A percentile compares a stretch with the other conserved stretches of the same genome.
These are phyloP conservation scores for Hanseniaspora jakobsenii DNA, from an alignment of 805 yeast genomes.

Conservation along the genomic window DNA sequence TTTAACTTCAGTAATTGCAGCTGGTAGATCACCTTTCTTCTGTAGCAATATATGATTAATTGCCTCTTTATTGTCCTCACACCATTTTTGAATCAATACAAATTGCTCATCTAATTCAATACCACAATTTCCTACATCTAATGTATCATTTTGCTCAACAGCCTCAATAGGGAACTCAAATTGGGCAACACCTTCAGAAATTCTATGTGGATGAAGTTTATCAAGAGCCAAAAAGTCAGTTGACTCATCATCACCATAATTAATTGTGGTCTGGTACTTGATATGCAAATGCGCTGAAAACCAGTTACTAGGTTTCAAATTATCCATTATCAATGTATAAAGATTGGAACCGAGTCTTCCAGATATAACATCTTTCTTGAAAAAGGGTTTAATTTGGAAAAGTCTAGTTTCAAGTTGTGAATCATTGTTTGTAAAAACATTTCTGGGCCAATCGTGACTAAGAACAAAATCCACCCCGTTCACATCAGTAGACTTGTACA, in stretches of 20 bases:
- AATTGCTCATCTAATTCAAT: slow-evolving; percentile 9
- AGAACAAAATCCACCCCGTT: slow-evolving; percentile 43
- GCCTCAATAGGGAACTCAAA: slow-evolving; percentile 26
- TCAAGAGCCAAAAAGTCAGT: slow-evolving; percentile 20
- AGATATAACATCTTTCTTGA: slow-evolving; percentile 47
- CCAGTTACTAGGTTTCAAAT: slow-evolving; percentile 62
- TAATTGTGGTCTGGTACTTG: slow-evolving; percentile 45
- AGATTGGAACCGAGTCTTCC: slow-evolving; percentile 64
- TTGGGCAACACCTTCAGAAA: slow-evolving; percentile 13
- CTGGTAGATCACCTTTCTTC: too few relatives aligned
- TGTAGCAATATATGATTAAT: too few relatives aligned
- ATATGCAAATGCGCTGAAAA: slow-evolving; percentile 84
- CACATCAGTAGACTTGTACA: slow-evolving; percentile 23
- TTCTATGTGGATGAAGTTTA: slow-evolving; percentile 11
- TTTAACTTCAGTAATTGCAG: too few relatives aligned
- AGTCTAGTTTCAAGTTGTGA: slow-evolving; percentile 27
- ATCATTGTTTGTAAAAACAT: slow-evolving; percentile 57
- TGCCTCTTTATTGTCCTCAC: not conserved
- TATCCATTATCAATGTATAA: slow-evolving; percentile 41
- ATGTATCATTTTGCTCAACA: slow-evolving; percentile 5
- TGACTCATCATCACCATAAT: slow-evolving; percentile 26
- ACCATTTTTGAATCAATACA: slow-evolving; percentile 10
- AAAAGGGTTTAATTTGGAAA: slow-evolving; percentile 51
- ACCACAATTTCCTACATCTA: not conserved
- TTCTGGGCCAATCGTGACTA: slow-evolving; percentile 92